Conservation (phyloP, 768 basidiomycete species). For the Mycena belliarum region DNA sequence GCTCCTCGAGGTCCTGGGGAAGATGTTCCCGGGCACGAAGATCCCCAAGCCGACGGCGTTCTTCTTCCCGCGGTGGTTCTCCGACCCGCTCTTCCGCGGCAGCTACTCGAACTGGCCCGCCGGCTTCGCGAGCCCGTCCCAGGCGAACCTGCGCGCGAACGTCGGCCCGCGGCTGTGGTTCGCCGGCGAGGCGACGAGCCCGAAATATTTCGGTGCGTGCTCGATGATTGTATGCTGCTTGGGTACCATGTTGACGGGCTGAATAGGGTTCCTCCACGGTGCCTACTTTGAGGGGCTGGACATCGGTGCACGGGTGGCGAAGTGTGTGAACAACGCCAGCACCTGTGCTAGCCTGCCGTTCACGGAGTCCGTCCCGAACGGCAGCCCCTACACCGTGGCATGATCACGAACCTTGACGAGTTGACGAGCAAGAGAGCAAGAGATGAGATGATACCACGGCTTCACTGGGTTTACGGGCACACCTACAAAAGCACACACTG, state of each 20-base stretch:
- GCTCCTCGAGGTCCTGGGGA: constrained; percentile 54
- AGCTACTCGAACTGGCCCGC: constrained; percentile 75
- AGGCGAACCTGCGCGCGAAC: constrained; percentile 58
- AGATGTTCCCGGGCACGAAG: constrained; percentile 57
- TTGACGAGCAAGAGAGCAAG: too few relatives aligned
- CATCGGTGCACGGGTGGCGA: constrained; percentile 39
- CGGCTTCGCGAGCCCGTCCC: constrained; percentile 52
- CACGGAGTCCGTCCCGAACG: neutral
- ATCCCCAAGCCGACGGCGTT: constrained; percentile 61
- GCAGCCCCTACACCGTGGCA: neutral
- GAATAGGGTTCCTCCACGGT: constrained; percentile 55
- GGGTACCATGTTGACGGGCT: neutral
- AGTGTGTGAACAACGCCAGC: constrained; percentile 34
- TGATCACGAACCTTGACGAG: neutral
- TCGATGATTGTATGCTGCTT: neutral
- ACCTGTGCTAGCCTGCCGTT: neutral
- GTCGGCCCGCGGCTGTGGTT: constrained; percentile 55
- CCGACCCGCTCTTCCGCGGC: constrained; percentile 54
- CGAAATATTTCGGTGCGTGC: constrained; percentile 57
- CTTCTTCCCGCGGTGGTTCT: constrained; percentile 55
- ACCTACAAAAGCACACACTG: too few relatives aligned
- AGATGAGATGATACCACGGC: too few relatives aligned
- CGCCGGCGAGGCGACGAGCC: constrained; percentile 62
- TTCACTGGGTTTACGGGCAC: too few relatives aligned
- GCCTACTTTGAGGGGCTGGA: constrained; percentile 57